Base-by-base conservation (phyloP, 805 yeast genomes). In the Geotrichum ghanense region DNA sequence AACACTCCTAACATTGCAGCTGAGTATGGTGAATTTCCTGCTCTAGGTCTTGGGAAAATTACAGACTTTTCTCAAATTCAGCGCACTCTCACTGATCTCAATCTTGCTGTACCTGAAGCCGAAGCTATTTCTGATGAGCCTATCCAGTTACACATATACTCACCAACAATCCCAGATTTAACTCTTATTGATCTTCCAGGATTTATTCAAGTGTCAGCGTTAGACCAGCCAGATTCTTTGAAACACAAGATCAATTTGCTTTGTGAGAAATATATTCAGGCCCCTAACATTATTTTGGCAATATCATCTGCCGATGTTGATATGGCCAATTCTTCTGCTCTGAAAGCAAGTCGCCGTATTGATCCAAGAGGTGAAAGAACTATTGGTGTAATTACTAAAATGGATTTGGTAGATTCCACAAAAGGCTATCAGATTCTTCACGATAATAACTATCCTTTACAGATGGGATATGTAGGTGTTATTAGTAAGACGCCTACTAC, bases 401-500 rank as follows among this genome's bases (percentile, higher is more conserved):
- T 94, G 62, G 99, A 92, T 65, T 71, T 92, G 45, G 95, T 94
- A 1, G 83, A 80, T 21, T 83, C 96, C 0, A 74, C 73, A 41
- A 64, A 71, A 14, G 98, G 95, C 0, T 74, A 76, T 43, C 70
- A 68, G 5, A 75, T 85, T 19, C 68, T 92, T 50, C 72, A 75
- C 23, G 90, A 90, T 64, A 78, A 74, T 52, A 84, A 81, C 57
- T 94, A 94, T 58, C 97, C 98, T 0, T 69, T 92, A 50, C 79
- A 75, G 56, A 85, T 92, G 95, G 99, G 99, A 0, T 92, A 92
- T 61, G 97, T 92, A 19, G 99, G 99, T 48, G 97, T 94, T n/a
- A 82, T 94, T 17, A 85, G 97, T 1, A 83, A 78, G 53, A 74
- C 84, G 0, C 95, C 92, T 1, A 42, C 60, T 1, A 22, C 51